These are phyloP conservation scores for Phaffomyces thermotolerans DNA, from an alignment of 805 yeast species.

Conservation along the genomic window DNA sequence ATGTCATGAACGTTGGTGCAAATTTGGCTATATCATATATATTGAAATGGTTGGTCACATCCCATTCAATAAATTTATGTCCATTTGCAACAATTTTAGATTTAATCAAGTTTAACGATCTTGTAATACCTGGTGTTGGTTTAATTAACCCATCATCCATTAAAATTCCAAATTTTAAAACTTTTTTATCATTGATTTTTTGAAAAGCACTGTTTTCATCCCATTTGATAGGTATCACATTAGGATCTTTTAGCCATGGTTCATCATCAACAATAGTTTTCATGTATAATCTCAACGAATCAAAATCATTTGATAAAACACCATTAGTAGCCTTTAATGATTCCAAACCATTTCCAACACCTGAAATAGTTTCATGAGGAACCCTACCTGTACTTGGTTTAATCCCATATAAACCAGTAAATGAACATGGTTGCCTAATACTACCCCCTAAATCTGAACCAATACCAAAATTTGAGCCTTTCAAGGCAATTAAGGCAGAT, in stretches of 20 bases:
- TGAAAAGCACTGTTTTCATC: slow-evolving; percentile 15
- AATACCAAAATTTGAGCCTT: slow-evolving; percentile 36
- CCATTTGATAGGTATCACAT: slow-evolving; percentile 33
- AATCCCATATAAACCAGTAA: slow-evolving; percentile 33
- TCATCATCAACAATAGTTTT: slow-evolving; percentile 22
- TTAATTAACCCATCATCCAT: slow-evolving; percentile 34
- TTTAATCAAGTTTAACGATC: slow-evolving; percentile 33
- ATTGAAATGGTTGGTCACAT: slow-evolving; percentile 21
- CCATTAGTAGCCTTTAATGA: slow-evolving; percentile 38
- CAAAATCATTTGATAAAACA: slow-evolving; percentile 31
- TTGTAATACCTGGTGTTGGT: slow-evolving; percentile 51
- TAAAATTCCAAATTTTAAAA: slow-evolving; percentile 33
- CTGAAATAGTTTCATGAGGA: slow-evolving; percentile 29
- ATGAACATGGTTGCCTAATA: slow-evolving; percentile 39
- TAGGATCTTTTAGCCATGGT: slow-evolving; percentile 37
- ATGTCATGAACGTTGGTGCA: slow-evolving; percentile 27
- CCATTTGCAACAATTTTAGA: slow-evolving; percentile 27
- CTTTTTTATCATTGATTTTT: slow-evolving; percentile 21
- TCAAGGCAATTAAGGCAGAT: slow-evolving; percentile 37
- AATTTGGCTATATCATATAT: slow-evolving; percentile 8
- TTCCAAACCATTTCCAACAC: slow-evolving; percentile 31
- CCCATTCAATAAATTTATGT: slow-evolving; percentile 36
- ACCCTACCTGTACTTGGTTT: slow-evolving; percentile 38
- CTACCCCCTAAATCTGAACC: slow-evolving; percentile 50
- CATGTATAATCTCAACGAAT: slow-evolving; percentile 27